Conservation (phyloP, 139 green algal species). For the Micromonas commoda region DNA sequence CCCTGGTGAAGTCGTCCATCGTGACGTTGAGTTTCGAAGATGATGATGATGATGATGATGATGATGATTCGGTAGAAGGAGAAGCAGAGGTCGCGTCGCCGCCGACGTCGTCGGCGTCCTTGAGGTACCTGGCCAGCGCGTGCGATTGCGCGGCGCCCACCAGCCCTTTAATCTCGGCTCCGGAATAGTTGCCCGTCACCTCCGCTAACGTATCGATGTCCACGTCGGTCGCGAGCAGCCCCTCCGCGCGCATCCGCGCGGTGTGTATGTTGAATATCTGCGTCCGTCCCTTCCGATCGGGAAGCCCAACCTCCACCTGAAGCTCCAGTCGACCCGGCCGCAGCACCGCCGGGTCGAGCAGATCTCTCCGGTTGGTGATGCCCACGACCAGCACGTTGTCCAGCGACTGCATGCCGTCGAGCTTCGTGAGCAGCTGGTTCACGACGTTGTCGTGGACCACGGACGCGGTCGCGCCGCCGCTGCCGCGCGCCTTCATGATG, state of each 20-base stretch:
- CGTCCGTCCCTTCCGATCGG: constrained; percentile 24
- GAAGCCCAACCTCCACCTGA: constrained; percentile 36
- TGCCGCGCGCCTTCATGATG: constrained; percentile 25
- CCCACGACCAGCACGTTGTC: constrained; percentile 42
- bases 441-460: constrained; percentile 36
- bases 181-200: constrained; percentile 27
- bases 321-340: constrained; percentile 21
- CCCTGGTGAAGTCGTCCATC: constrained; percentile 28
- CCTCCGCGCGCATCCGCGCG: constrained; percentile 13
- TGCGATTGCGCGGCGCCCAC: constrained; percentile 19
- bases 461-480: constrained; percentile 3
- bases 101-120: background rate
- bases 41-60: background rate
- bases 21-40: background rate
- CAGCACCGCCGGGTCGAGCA: constrained; percentile 42
- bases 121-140: constrained; percentile 14
- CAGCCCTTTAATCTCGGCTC: constrained; percentile 36
- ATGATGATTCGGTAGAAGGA: background rate
- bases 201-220: constrained; percentile 22
- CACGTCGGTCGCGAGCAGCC: constrained; percentile 27
- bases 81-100: background rate
- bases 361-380: constrained; percentile 42
- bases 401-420: constrained; percentile 37
- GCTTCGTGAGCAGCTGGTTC: constrained; percentile 44
- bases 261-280: constrained; percentile 41